Conservation (phyloP, 306 rosid species). For the Oxytropis ochrocephala region DNA sequence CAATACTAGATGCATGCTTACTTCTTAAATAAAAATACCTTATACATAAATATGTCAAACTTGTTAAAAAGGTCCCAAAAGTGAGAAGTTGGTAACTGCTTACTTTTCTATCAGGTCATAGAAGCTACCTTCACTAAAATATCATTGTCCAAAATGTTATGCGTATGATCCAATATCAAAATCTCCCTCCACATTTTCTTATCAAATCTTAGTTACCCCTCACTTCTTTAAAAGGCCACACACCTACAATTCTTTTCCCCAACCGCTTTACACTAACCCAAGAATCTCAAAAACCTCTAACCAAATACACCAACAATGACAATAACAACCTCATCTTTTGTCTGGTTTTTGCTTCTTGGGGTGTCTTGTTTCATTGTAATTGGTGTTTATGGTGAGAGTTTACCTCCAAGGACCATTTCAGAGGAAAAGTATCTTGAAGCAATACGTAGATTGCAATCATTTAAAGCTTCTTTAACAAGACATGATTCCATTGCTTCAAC, state of each 20-base stretch:
- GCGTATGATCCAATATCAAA: constrained; percentile 42
- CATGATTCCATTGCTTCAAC: constrained; percentile 35
- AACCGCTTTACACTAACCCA: constrained; percentile 15
- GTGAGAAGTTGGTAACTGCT: constrained; percentile 46
- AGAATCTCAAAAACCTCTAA: constrained; percentile 3
- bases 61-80: constrained; percentile 28
- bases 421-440: constrained; percentile 12
- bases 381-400: constrained; percentile 16
- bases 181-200: constrained; percentile 24
- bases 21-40: constrained; percentile 27
- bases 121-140: not conserved
- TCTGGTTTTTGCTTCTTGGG: constrained; percentile 14
- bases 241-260: constrained; percentile 20
- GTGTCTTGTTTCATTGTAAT: constrained; percentile 21
- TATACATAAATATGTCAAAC: constrained; percentile 34
- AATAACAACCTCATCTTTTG: not conserved
- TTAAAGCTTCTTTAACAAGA: constrained; percentile 33
- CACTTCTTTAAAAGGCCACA: constrained; percentile 24
- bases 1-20: constrained; percentile 3
- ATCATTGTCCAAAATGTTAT: constrained; percentile 25
- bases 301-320: constrained; percentile 26
- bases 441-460: constrained; percentile 30
- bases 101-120: constrained; percentile 25
- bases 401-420: constrained; percentile 15
- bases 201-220: constrained; percentile 40